A percentile compares a stretch with the other conserved stretches of the same genome.
These are phyloP conservation scores for Neofusicoccum kwambonambiense DNA, from an alignment of 2,329 filamentous ascomycete genomes.

Conservation along the genomic window DNA sequence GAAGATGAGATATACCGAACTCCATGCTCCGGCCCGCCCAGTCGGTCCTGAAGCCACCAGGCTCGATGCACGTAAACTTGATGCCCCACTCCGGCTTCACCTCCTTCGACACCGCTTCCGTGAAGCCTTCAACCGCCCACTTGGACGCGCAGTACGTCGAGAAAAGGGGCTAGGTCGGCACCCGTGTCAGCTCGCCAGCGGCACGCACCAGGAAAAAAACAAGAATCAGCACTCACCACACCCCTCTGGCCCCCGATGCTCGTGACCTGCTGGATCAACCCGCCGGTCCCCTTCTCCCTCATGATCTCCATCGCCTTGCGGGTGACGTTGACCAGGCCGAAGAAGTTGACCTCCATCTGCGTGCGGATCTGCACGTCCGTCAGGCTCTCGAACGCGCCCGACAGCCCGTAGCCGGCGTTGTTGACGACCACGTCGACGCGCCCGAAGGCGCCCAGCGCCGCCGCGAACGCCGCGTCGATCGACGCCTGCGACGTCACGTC, in stretches of 20 bases:
- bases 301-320: slow-evolving; percentile 16
- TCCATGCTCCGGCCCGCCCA: slow-evolving; percentile 48
- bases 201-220: background rate
- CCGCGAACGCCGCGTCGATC: slow-evolving; percentile 47
- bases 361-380: slow-evolving; percentile 49
- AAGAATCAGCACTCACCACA: slow-evolving; percentile 20
- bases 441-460: slow-evolving; percentile 50
- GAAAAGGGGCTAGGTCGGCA: slow-evolving; percentile 25
- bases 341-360: slow-evolving; percentile 62
- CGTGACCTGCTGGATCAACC: slow-evolving; percentile 56
- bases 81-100: slow-evolving; percentile 46
- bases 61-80: slow-evolving; percentile 46
- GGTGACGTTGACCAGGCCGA: slow-evolving; percentile 57
- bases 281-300: slow-evolving; percentile 44
- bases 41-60: slow-evolving; percentile 48
- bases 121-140: slow-evolving; percentile 51
- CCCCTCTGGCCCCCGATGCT: slow-evolving; percentile 52
- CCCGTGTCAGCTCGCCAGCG: background rate
- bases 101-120: slow-evolving; percentile 43
- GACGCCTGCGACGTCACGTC: slow-evolving; percentile 52
- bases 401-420: slow-evolving; percentile 60
- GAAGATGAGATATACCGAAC: background rate
- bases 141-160: slow-evolving; percentile 29
- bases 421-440: slow-evolving; percentile 61
- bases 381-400: slow-evolving; percentile 54